phyloP scores from a whole-genome alignment of 345 rosid species.

The Rhodamnia rubescens region DNA sequence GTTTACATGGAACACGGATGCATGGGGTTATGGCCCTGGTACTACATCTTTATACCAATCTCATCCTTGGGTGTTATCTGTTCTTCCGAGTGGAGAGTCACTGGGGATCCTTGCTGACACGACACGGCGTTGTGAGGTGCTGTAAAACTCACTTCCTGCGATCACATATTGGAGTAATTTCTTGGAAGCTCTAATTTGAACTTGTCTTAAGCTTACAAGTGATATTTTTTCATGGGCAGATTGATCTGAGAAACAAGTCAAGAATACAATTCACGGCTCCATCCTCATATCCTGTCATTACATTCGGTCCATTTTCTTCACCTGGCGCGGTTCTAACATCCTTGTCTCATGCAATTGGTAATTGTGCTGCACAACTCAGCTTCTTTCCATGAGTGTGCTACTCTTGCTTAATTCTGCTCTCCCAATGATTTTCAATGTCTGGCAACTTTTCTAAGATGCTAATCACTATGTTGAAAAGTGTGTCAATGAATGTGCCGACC shows the following conservation, averaged over 20 bases:
- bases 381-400: not conserved
- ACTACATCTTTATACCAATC: slow-evolving; percentile 89
- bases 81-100: slow-evolving; percentile 75
- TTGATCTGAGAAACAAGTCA: slow-evolving; percentile 38
- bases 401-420: not conserved
- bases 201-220: not conserved
- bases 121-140: slow-evolving; percentile 66
- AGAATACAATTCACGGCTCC: slow-evolving; percentile 36
- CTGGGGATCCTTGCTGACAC: slow-evolving; percentile 79
- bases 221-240: not conserved
- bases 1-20: slow-evolving; percentile 77
- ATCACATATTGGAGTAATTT: not conserved
- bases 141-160: not conserved
- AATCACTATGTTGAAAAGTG: not conserved
- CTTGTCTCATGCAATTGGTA: slow-evolving; percentile 75
- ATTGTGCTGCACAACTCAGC: not conserved
- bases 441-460: not conserved
- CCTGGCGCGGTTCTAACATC: slow-evolving; percentile 64
- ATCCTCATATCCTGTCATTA: slow-evolving; percentile 57
- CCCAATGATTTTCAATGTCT: not conserved
- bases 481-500: not conserved
- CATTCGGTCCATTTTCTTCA: slow-evolving; percentile 75
- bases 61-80: slow-evolving; percentile 82
- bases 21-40: slow-evolving; percentile 77
- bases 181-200: not conserved